Evolutionary conservation across 345 rosid genomes (phyloP).

Genomic region (Citrus hindsii): DNA sequence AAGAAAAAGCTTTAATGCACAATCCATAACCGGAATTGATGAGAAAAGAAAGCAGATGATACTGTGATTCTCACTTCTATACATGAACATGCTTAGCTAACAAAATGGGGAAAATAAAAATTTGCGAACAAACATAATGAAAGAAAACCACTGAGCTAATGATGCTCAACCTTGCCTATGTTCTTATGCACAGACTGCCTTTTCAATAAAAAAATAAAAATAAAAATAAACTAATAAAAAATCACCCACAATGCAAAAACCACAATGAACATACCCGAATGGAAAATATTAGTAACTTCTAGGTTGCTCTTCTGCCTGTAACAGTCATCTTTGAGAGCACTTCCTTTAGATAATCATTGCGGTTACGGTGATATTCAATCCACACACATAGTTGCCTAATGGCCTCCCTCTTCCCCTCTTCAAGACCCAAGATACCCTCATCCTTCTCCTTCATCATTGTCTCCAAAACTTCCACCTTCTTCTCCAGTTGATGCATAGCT

Average conservation of each 20-base stretch:
- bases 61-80: neutral
- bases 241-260: constrained; percentile 7
- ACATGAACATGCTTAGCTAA: neutral
- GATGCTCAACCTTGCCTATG: constrained; percentile 2
- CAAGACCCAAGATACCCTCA: constrained; percentile 39
- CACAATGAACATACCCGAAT: constrained; percentile 2
- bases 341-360: constrained; percentile 52
- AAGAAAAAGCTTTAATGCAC: neutral
- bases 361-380: constrained; percentile 74
- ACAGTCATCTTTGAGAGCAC: constrained; percentile 37
- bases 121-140: neutral
- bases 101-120: neutral
- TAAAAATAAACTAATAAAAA: constrained; percentile 18
- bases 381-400: constrained; percentile 86
- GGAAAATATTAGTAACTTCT: constrained; percentile 5
- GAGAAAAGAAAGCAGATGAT: neutral
- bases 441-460: constrained; percentile 45
- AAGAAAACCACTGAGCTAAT: neutral
- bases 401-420: constrained; percentile 88
- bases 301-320: constrained; percentile 28
- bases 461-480: constrained; percentile 38
- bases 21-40: neutral
- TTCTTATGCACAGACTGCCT: neutral
- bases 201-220: neutral
- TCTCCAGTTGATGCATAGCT: constrained; percentile 30